Base-by-base conservation (phyloP, 2,329 filamentous ascomycete species). In the Fusarium chuoi region DNA sequence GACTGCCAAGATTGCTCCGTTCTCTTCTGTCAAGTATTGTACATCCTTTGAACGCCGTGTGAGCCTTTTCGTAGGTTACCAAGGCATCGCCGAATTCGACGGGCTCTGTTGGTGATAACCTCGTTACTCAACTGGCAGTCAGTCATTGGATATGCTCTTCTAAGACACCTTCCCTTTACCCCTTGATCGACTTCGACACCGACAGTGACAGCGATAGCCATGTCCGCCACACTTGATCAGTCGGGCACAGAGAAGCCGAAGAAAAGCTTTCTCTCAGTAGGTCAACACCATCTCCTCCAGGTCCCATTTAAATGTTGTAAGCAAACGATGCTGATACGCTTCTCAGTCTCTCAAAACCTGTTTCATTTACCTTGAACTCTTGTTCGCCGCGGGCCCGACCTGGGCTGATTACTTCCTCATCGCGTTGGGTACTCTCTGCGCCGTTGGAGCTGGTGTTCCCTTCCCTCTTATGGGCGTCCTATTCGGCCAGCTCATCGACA, bases 401-500 rank as follows among this genome's bases (percentile, higher is more conserved):
- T 81, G 81, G 66, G n/a, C 84, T 68, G 85, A 87, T 67, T 79
- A 84, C 65, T 48, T 75, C 28, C 81, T 87, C 58, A 79, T 87
- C 44, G 20, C 83, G 30, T 66, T 80, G 36, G 86, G 84, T 60
- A 81, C 79, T 24, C 35, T 84, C 58, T 84, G 84, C 69, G 86
- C 89, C 46, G 87, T 89, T 49, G 89, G 85, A 39, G 87, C 89
- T 28, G 90, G 90, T 39, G 85, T 90, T 7, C 90, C 90, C 1
- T 90, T 91, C 64, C 90, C 90, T 9, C 82, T 92, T 24, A 87
- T 92, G 77, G 90, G 88, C 45, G 88, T 92, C 60, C 82, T 92
- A 57, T 92, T 92, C 75, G 89, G 90, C 56, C 83, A 91, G 79
- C 86, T 92, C 14, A 84, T 92, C 67, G 88, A 92, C 77, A 84